Percentiles rank a stretch among this genome's conserved stretches.
Evolutionary conservation across 495 filamentous ascomycete species (phyloP).

Genomic region (Bombardia bombarda): DNA sequence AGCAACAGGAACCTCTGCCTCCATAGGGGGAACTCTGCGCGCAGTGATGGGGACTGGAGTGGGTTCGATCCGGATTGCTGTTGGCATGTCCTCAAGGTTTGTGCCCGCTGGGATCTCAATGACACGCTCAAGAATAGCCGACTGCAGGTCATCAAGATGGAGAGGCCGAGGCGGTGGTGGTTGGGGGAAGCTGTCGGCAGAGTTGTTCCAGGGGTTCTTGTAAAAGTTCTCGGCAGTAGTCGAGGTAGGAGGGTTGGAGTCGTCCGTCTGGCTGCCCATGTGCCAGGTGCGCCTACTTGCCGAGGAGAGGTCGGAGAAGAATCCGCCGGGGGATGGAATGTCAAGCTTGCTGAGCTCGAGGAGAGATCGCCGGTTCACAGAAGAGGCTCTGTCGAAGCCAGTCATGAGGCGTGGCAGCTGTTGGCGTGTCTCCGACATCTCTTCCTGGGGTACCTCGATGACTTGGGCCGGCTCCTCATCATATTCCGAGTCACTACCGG

Average conservation of each 20-base stretch:
- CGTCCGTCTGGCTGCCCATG: conserved; percentile 34
- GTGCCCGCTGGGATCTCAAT: conserved; percentile 49
- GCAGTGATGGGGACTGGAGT: conserved; percentile 27
- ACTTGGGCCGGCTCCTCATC: conserved; percentile 47
- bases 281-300: conserved; percentile 73
- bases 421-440: conserved; percentile 31
- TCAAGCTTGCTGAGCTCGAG: conserved; percentile 59
- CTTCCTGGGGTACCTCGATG: conserved; percentile 39
- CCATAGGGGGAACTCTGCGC: conserved; percentile 12
- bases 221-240: conserved; percentile 82
- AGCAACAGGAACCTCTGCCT: conserved; percentile 16
- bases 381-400: conserved; percentile 19
- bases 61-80: conserved; percentile 40
- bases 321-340: conserved; percentile 83
- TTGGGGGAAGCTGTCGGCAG: conserved; percentile 16
- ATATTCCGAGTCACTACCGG: conserved; percentile 44
- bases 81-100: conserved; percentile 53
- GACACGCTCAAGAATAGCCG: conserved; percentile 56
- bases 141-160: conserved; percentile 22
- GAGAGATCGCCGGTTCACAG: conserved; percentile 36
- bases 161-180: conserved; percentile 25
- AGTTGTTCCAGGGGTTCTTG: conserved; percentile 60
- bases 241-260: conserved; percentile 54
- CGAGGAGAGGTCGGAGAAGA: conserved; percentile 75
- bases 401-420: conserved; percentile 32